Conservation (phyloP, 306 rosid genomes). For the Vigna hirtella region DNA sequence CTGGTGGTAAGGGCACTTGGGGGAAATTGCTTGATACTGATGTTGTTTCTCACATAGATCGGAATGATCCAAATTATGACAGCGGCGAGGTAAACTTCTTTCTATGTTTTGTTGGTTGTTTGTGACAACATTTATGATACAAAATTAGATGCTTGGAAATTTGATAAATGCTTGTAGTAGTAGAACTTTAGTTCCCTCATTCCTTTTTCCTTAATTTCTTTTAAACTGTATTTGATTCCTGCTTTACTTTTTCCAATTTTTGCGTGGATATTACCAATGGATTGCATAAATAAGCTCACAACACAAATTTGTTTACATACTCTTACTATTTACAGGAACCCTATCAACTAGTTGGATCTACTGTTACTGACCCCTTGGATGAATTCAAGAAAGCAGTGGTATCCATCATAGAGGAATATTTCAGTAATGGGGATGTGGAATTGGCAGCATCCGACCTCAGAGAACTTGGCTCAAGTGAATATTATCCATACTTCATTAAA, state of each 20-base stretch:
- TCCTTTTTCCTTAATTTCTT: slow-evolving; percentile 4
- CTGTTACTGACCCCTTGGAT: slow-evolving; percentile 85
- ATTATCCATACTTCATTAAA: slow-evolving; percentile 89
- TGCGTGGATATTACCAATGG: slow-evolving; percentile 3
- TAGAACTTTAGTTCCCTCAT: not conserved
- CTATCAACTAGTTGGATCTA: slow-evolving; percentile 86
- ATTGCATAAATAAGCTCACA: slow-evolving; percentile 31
- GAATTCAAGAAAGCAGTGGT: slow-evolving; percentile 91
- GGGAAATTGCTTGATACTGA: slow-evolving; percentile 56
- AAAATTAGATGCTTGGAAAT: not conserved
- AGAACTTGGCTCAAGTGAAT: slow-evolving; percentile 90
- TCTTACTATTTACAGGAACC: slow-evolving; percentile 74
- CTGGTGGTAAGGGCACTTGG: slow-evolving; percentile 62
- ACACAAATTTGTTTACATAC: slow-evolving; percentile 8
- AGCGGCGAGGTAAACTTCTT: slow-evolving; percentile 51
- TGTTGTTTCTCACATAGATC: slow-evolving; percentile 47
- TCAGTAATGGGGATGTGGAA: slow-evolving; percentile 85
- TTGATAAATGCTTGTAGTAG: not conserved
- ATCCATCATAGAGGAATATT: slow-evolving; percentile 87
- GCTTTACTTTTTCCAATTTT: not conserved
- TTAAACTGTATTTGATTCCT: not conserved
- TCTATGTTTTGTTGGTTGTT: slow-evolving; percentile 14
- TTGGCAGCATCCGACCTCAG: slow-evolving; percentile 87
- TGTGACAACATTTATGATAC: not conserved
- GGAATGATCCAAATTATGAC: slow-evolving; percentile 58